Conservation (phyloP, 345 rosid species). For the Rhodomyrtus tomentosa region DNA sequence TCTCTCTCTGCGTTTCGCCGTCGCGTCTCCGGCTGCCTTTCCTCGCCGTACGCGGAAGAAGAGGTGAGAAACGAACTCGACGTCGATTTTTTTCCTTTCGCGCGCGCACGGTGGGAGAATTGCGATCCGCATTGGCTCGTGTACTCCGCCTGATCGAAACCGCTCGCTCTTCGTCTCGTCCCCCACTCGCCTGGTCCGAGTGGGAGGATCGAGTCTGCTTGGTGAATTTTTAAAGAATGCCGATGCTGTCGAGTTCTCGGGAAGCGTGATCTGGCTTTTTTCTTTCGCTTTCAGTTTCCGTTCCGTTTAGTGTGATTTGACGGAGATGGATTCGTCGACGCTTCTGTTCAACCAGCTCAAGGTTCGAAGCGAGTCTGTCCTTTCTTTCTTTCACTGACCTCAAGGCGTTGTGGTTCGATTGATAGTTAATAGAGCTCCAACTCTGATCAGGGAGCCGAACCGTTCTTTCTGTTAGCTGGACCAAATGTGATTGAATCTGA, state of each 20-base stretch:
- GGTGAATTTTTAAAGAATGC: not conserved
- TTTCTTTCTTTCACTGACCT: not conserved
- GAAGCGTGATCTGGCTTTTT: not conserved
- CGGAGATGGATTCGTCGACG: slow-evolving; percentile 42
- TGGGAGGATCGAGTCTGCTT: not conserved
- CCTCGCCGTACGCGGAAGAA: not conserved
- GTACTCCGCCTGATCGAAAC: not conserved
- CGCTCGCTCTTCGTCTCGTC: not conserved
- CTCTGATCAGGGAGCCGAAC: slow-evolving; percentile 55
- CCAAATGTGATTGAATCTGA: slow-evolving; percentile 98
- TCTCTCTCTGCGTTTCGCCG: not conserved
- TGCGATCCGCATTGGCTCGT: not conserved
- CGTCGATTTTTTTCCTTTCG: not conserved
- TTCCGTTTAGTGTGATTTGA: not conserved
- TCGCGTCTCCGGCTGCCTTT: not conserved
- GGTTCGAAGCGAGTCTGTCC: slow-evolving; percentile 16
- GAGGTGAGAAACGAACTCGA: not conserved
- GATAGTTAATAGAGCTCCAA: not conserved
- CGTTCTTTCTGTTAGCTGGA: slow-evolving; percentile 87
- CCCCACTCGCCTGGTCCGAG: not conserved
- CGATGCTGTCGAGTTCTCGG: not conserved
- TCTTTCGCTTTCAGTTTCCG: not conserved
- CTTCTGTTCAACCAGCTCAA: slow-evolving; percentile 53
- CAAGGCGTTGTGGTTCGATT: not conserved
- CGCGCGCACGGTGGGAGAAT: not conserved